Base-by-base conservation (phyloP, 2,329 filamentous ascomycete species). In the Ascocoryne sarcoides region DNA sequence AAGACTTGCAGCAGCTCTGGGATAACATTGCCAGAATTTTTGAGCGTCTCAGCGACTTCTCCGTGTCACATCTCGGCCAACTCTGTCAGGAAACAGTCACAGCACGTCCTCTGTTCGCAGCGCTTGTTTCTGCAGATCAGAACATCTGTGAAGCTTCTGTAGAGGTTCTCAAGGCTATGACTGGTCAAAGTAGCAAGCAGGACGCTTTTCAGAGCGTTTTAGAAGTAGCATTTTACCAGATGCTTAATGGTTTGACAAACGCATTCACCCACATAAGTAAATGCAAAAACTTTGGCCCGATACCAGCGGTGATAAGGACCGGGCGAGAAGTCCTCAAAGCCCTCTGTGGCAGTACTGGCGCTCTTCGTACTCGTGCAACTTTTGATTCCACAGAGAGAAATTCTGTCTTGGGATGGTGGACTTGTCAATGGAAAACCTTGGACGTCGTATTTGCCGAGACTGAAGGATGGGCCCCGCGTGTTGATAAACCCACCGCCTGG, bases 161-260 rank as follows among this genome's bases (percentile, higher is more conserved):
- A 5, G 83, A 88, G 50, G 67, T 96, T 19, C 73, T 96, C 49
- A 95, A 95, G 61, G 78, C 78, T 26, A 76, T 90, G 53, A 92
- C 85, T 26, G 75, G 75, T 7, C 78, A 93, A 59, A 58, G 67
- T 23, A 66, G 64, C 15, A 70, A 73, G 36, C 62, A 63, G 28
- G 70, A 72, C 10, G 71, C 71, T 4, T 59, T 76, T n/a, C 58
- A 58, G 8, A 64, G 60, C 46, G 57, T 75, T 47, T 56, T 75
- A 3, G 59, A 65, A 32, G 53, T 62, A n/a, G 62, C 67, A 19
- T 67, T 73, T 32, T 57, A 58, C 10, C 60, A 62, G 3, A 65
- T 67, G 34, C 50, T 75, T 26, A 60, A 59, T 19, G 65, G 68
- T 1, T 66, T 73, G 45, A 66, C 65, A 9, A 60, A 58, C 36